A percentile compares a stretch with the other conserved stretches of the same genome.
Conservation (phyloP, 805 yeast genomes). For the Spathaspora girioi region DNA sequence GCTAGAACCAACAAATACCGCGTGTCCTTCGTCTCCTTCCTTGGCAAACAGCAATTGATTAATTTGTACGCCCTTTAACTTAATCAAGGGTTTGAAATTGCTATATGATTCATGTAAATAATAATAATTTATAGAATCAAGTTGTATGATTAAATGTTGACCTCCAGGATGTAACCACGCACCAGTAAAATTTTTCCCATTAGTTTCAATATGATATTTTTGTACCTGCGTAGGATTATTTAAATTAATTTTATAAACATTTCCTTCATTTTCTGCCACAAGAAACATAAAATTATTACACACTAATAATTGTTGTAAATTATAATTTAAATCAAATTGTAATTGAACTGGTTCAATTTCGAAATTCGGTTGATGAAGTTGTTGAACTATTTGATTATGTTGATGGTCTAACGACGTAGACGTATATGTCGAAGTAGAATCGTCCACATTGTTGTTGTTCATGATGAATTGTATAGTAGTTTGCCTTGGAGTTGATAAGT, state of each 20-base stretch:
- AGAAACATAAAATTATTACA: conserved; percentile 34
- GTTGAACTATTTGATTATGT: conserved; percentile 6
- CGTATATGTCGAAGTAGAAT: conserved; percentile 6
- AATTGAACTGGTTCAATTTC: conserved; percentile 36
- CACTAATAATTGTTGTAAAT: conserved; percentile 24
- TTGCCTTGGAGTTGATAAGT: background rate
- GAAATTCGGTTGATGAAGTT: conserved; percentile 18
- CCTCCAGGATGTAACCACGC: conserved; percentile 40
- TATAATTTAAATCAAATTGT: conserved; percentile 29
- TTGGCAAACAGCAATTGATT: conserved; percentile 19
- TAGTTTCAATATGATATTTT: conserved; percentile 12
- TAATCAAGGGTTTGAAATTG: conserved; percentile 29
- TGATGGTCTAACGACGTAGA: conserved; percentile 7
- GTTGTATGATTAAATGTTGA: conserved; percentile 27
- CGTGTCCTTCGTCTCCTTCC: conserved; percentile 18
- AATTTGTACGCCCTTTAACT: conserved; percentile 27
- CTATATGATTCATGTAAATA: conserved; percentile 29
- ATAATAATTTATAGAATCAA: conserved; percentile 19
- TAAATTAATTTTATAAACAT: conserved; percentile 29
- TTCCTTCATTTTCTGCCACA: conserved; percentile 11
- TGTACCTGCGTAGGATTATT: conserved; percentile 31
- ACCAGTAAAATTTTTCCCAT: conserved; percentile 14
- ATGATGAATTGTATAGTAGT: background rate
- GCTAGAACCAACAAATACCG: conserved; percentile 22
- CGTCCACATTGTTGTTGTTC: background rate